phyloP scores from a whole-genome alignment of 371 early-diverging fungal genomes.

The Amoeboaphelidium occidentale region DNA sequence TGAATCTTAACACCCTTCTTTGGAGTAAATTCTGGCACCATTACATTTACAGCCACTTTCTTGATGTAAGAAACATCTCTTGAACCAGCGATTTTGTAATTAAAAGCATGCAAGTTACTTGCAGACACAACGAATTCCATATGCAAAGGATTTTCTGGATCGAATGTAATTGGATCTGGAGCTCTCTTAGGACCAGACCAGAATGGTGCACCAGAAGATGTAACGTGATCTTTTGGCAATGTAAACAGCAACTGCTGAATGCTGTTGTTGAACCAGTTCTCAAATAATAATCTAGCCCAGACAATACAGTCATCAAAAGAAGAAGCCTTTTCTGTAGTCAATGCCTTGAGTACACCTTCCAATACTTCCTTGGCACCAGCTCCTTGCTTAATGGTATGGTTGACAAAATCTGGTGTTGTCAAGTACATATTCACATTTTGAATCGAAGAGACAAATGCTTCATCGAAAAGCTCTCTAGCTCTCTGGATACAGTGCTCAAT shows the following conservation, averaged over 20 bases:
- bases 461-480: conserved; percentile 96
- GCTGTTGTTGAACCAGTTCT: conserved; percentile 72
- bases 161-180: conserved; percentile 62
- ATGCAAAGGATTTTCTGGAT: conserved; percentile 46
- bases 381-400: conserved; percentile 44
- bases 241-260: conserved; percentile 81
- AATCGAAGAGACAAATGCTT: conserved; percentile 67
- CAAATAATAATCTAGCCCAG: conserved; percentile 81
- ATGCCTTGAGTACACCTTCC: conserved; percentile 33
- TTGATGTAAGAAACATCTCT: conserved; percentile 40
- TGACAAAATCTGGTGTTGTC: conserved; percentile 53
- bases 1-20: conserved; percentile 88
- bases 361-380: conserved; percentile 47
- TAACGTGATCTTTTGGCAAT: conserved; percentile 81
- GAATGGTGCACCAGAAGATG: conserved; percentile 82
- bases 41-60: conserved; percentile 29
- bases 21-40: conserved; percentile 67
- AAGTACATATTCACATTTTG: conserved; percentile 83
- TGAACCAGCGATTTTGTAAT: conserved; percentile 43
- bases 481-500: conserved; percentile 99
- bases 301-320: conserved; percentile 70
- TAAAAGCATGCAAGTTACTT: conserved; percentile 85
- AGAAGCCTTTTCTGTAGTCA: conserved; percentile 48
- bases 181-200: conserved; percentile 99
- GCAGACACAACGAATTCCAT: conserved; percentile 74